Evolutionary conservation across 2,329 filamentous ascomycete genomes (phyloP).

Genomic region (Aureobasidium sp.): DNA sequence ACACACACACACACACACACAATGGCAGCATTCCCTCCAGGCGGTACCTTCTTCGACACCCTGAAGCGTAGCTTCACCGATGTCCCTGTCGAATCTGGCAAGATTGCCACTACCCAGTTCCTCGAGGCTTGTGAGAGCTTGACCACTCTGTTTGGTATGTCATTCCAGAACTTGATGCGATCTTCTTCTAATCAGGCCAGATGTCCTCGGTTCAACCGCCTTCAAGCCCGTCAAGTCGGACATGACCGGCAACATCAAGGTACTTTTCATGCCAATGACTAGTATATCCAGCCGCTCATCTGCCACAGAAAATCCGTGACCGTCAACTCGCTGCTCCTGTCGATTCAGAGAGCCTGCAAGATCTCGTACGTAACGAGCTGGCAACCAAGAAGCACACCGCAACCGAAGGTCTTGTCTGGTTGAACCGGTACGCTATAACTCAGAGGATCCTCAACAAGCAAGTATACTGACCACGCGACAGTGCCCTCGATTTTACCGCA

Average conservation of each 20-base stretch:
- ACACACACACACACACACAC: slow-evolving; percentile 1
- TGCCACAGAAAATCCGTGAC: slow-evolving; percentile 73
- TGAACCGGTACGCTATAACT: slow-evolving; percentile 60
- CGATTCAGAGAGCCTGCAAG: slow-evolving; percentile 78
- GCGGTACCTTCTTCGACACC: slow-evolving; percentile 77
- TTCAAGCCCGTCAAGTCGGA: slow-evolving; percentile 90
- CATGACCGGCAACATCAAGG: slow-evolving; percentile 86
- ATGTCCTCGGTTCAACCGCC: slow-evolving; percentile 59
- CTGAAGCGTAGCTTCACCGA: slow-evolving; percentile 77
- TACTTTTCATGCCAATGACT: slow-evolving; percentile 30
- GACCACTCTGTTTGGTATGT: slow-evolving; percentile 74
- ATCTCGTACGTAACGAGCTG: slow-evolving; percentile 78
- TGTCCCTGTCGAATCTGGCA: slow-evolving; percentile 66
- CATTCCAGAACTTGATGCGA: not conserved
- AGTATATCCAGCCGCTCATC: not conserved
- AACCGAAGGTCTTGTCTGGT: slow-evolving; percentile 85
- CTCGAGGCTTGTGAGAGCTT: slow-evolving; percentile 85
- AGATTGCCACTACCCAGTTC: slow-evolving; percentile 78
- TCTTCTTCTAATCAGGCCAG: slow-evolving; percentile 28
- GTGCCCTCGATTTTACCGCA: slow-evolving; percentile 88
- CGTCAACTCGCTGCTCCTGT: slow-evolving; percentile 70
- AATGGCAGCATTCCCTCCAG: slow-evolving; percentile 42
- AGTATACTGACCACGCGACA: slow-evolving; percentile 33
- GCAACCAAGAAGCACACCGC: slow-evolving; percentile 84
- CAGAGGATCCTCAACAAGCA: not conserved